These are phyloP conservation scores for Salvia splendens DNA, from an alignment of 257 asterid species.

Conservation along the genomic window DNA sequence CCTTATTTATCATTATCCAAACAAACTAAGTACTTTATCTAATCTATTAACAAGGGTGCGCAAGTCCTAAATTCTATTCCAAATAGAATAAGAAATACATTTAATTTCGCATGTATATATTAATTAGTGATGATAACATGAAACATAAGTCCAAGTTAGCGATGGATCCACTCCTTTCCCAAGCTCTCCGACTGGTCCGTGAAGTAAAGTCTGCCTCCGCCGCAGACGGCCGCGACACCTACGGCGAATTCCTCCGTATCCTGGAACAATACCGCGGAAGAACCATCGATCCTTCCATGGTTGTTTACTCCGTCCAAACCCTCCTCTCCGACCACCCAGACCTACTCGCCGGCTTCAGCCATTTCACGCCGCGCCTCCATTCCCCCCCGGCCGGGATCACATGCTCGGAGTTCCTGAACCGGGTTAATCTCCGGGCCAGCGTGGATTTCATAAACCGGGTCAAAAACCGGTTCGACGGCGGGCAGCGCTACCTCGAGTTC, in stretches of 20 bases:
- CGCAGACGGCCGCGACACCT: not conserved
- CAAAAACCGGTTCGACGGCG: not conserved
- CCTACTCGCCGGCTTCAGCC: not conserved
- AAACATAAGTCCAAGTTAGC: not conserved
- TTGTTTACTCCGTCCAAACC: not conserved
- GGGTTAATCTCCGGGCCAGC: not conserved
- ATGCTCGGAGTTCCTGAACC: slow-evolving; percentile 4
- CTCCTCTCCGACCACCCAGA: not conserved
- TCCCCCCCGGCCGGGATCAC: not conserved
- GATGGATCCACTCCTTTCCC: not conserved
- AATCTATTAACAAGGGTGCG: no score
- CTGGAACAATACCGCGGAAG: not conserved
- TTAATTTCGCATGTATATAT: no score
- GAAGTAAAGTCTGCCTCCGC: not conserved
- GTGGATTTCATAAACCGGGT: slow-evolving; percentile 16
- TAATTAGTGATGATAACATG: no score
- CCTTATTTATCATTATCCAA: no score
- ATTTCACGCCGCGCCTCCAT: slow-evolving; percentile 11
- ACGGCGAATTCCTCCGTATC: not conserved
- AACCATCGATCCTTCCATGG: not conserved
- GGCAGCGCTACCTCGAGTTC: not conserved
- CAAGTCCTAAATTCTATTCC: no score
- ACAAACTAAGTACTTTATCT: no score
- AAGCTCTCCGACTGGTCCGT: not conserved
- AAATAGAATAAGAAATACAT: no score